Base-by-base conservation (phyloP, 208 protist genomes). In the Paratrypanosoma confusum region DNA sequence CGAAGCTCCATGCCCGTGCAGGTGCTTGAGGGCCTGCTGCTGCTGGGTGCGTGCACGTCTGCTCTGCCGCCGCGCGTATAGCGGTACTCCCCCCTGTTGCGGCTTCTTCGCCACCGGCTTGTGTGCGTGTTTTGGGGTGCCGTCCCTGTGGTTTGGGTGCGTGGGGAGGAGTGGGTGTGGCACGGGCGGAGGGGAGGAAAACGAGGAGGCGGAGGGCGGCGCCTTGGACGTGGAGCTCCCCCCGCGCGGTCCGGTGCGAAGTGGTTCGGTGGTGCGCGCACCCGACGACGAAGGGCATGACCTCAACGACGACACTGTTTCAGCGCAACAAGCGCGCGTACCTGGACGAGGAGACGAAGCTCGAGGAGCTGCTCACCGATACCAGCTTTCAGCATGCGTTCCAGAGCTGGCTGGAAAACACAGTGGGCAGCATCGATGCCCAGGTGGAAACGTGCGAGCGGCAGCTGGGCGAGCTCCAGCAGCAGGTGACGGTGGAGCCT, bases 251-350 rank as follows among this genome's bases (percentile, higher is more conserved):
- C 22, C 29, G 0, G 29, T 49, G 11, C 34, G 31, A n/a, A 31
- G 37, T 26, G 16, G 32, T n/a, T 8, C 26, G 29, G 29, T 49
- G 29, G 27, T 21, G 31, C 20, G 31, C 18, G 25, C 26, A 20
- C 32, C 26, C 14, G 10, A 34, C 0, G 29, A 49, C 16, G 31
- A 49, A 10, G 31, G 26, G n/a, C n/a, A 83, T 73, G 59, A 64
- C 64, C 8, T 8, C 68, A 1, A 47, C 72, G 1, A 64, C 70
- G 13, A 77, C 71, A 1, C 41, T 81, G 13, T 92, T 92, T 53
- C 75, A 88, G 65, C 74, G 78, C 52, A 87, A 84, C 60, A 85
- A 82, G 68, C 69, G 70, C 42, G 50, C 79, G 11, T 92, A 87
- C 58, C 33, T 87, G 10, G 71, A 86, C 18, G 83, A 92, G 51